phyloP scores from a whole-genome alignment of 805 yeast species.

The Ogataea angusta region DNA sequence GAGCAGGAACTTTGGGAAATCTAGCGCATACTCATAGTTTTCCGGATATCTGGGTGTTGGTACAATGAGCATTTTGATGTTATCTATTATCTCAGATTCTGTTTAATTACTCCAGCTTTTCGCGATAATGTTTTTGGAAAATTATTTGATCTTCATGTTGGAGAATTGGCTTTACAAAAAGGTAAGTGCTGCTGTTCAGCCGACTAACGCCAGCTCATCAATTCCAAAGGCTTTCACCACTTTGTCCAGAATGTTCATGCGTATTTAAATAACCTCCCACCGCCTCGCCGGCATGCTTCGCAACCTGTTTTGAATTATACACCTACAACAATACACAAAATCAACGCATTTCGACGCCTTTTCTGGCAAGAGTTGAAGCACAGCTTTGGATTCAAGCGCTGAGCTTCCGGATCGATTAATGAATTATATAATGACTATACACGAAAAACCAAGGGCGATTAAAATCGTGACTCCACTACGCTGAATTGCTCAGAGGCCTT shows the following conservation, averaged over 20 bases:
- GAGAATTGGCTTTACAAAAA: slow-evolving; percentile 46
- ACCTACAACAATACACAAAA: slow-evolving; percentile 54
- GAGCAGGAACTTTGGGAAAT: slow-evolving; percentile 22
- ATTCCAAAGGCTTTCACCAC: slow-evolving; percentile 56
- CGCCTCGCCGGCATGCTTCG: slow-evolving; percentile 32
- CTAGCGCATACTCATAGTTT: slow-evolving; percentile 17
- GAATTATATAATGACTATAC: slow-evolving; percentile 4
- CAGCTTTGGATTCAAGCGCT: slow-evolving; percentile 45
- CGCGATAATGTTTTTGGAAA: neutral
- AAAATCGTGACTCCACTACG: slow-evolving; percentile 30
- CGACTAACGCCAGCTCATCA: slow-evolving; percentile 38
- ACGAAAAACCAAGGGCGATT: slow-evolving; percentile 1
- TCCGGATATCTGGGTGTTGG: slow-evolving; percentile 19
- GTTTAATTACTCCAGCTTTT: no score
- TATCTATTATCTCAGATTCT: no score
- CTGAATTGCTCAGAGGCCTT: slow-evolving; percentile 40
- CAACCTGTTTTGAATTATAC: slow-evolving; percentile 20
- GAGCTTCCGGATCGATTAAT: neutral
- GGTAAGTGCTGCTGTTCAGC: slow-evolving; percentile 13
- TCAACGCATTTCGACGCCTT: slow-evolving; percentile 57
- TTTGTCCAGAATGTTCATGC: slow-evolving; percentile 65
- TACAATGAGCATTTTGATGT: neutral
- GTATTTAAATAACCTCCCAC: slow-evolving; percentile 56
- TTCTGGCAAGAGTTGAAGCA: slow-evolving; percentile 61
- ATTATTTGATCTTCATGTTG: slow-evolving; percentile 22